Evolutionary conservation across 1,139 yeast species (phyloP), one percentile per base, ranked within the genome.

Genomic region (Sugiyamaella grinbergsii): DNA sequence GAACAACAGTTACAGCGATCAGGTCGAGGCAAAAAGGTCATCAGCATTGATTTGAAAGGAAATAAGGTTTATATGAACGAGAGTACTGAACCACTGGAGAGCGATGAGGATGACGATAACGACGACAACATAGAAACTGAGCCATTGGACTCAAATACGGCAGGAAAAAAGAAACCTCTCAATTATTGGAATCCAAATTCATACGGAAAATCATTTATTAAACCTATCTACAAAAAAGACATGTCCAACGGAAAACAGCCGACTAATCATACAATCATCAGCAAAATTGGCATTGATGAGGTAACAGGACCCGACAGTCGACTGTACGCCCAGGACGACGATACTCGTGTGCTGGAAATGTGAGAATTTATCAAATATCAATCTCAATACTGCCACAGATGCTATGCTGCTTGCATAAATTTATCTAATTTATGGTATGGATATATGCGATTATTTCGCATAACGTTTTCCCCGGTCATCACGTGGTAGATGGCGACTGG

Each of bases 11-110:
- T 73, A 51, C 78, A 77, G 19, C 71, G 91, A 38, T 66, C 76
- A 1, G 97, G 96, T 0, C 75, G 90, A 43, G 91, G 91, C 2
- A 81, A 81, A 53, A 81, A 79, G 52, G 84, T 85, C 1, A 74
- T 93, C 44, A 89, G 86, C 58, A 83, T 93, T 78, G 81, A 84
- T 18, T 82, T 93, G 18, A 76, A 78, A 47, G 85, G 91, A 58
- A 96, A 96, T n/a, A 86, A 87, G 63, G 95, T 84, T 2, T 63
- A 60, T 34, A 53, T 55, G 43, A 42, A 71, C 4, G 62, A 74
- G 46, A 62, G 65, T 32, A 34, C 53, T 10, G 51, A 45, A 4
- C 42, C 42, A 13, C 11, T 29, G 4, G 47, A 42, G 3, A 42
- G 45, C 33, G 51, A 42, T 3, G 48, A 22, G 7, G 47, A 36